A percentile compares a stretch with the other conserved stretches of the same genome.
Conservation (phyloP, 2,329 filamentous ascomycete species). For the Xylaria hypoxylon region DNA sequence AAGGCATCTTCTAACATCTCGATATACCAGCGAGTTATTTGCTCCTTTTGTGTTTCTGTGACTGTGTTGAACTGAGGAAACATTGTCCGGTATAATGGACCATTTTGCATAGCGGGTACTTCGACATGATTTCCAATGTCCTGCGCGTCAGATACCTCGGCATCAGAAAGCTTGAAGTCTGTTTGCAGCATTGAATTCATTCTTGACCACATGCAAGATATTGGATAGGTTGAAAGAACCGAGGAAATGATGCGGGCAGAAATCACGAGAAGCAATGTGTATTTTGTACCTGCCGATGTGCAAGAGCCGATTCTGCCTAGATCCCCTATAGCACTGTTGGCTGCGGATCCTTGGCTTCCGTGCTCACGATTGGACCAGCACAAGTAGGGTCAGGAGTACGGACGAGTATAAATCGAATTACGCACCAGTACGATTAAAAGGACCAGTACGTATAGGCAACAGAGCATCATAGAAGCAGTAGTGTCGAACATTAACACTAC, state of each 20-base stretch:
- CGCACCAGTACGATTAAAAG: too few species aligned
- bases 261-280: constrained; percentile 21
- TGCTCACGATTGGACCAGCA: constrained; percentile 16
- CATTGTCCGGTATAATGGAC: constrained; percentile 38
- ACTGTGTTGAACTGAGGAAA: constrained; percentile 37
- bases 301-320: constrained; percentile 21
- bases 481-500: constrained; percentile 15
- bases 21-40: constrained; percentile 38
- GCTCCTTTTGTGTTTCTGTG: constrained; percentile 35
- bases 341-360: constrained; percentile 25
- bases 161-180: constrained; percentile 34
- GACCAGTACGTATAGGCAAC: too few species aligned
- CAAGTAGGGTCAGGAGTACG: too few species aligned
- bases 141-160: constrained; percentile 34
- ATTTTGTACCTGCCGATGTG: constrained; percentile 19
- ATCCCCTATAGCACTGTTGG: constrained; percentile 28
- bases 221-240: constrained; percentile 26
- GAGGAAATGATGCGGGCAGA: constrained; percentile 19
- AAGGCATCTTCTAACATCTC: constrained; percentile 39
- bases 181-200: constrained; percentile 34
- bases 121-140: constrained; percentile 33
- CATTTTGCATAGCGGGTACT: constrained; percentile 37
- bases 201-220: constrained; percentile 29
- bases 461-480: constrained; percentile 16
- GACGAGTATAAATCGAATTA: too few species aligned